Evolutionary conservation across 1,139 yeast genomes (phyloP), one percentile per base, ranked within the genome.

Genomic region (Hyphopichia burtonii): DNA sequence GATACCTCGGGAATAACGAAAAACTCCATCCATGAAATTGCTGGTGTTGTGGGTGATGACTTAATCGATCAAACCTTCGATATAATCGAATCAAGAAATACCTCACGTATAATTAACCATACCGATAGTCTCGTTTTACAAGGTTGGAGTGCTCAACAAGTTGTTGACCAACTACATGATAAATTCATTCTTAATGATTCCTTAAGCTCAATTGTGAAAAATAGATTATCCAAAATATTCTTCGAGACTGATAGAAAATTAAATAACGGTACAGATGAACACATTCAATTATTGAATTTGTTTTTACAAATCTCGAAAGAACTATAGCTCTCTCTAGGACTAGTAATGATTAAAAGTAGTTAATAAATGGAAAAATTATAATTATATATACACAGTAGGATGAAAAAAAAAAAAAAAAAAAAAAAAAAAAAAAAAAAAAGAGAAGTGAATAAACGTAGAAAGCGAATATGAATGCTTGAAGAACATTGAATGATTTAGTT

Each of bases 241-340:
- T 88, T 91, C 49, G 85, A 83, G 37, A 76, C 90, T 0, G 99
- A 94, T 59, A 75, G 80, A 41, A 74, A 83, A 44, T 68, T 94
- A 46, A 78, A 83, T 41, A 89, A 83, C 56, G 99, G 99, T 14
- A 81, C 96, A 3, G 96, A 90, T 57, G 99, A 94, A 59, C 91
- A 86, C 47, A 68, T 94, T 31, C 96, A 89, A 55, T 60, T 94
- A 30, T 72, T 93, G 51, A 86, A 88, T 53, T 71, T 90, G 51
- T 65, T 83, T 42, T 63, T 84, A 41, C 78, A 82, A 52, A 67
- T 88, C 2, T 70, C 87, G 1, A 66, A 67, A 42, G 32, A 17
- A 14, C 27, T 36, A 30, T 40, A 16, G 23, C 10, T n/a, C 16
- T 30, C 10, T 15, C 32, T 20, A 20, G 5, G 8, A 20, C 8